Evolutionary conservation across 2,329 filamentous ascomycete genomes (phyloP).

Genomic region (Fusarium pseudocircinatum): DNA sequence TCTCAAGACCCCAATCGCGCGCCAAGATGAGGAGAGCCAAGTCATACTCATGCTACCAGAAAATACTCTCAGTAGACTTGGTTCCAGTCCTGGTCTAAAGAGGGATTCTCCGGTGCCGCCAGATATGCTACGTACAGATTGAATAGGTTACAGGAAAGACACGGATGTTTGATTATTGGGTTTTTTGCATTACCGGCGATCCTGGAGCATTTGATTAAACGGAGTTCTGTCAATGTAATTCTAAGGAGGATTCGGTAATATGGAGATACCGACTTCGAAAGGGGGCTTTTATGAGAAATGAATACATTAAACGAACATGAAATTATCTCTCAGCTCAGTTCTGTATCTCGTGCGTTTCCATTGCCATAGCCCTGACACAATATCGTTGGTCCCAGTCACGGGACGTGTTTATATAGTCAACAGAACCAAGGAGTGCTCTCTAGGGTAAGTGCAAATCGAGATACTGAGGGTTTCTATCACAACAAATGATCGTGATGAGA

Average conservation of each 20-base stretch:
- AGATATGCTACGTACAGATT: conserved; percentile 17
- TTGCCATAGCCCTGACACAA: neutral
- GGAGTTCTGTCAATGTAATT: conserved; percentile 4
- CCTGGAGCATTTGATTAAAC: conserved; percentile 3
- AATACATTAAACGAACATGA: neutral
- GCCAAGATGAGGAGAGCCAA: conserved; percentile 8
- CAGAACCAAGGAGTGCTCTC: too few species aligned
- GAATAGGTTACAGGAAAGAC: neutral
- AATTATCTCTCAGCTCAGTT: neutral
- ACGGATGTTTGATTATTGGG: neutral
- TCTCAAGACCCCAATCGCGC: conserved; percentile 52
- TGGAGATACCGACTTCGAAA: conserved; percentile 24
- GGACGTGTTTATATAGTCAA: neutral
- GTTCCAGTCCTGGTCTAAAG: conserved; percentile 53
- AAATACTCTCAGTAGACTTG: conserved; percentile 48
- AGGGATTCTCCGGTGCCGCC: conserved; percentile 36
- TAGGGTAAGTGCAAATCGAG: neutral
- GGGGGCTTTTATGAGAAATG: conserved; percentile 32
- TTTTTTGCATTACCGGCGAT: conserved; percentile 21
- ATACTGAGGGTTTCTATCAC: neutral
- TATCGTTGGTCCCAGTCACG: neutral
- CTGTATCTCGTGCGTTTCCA: neutral
- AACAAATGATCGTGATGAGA: neutral
- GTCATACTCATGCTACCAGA: conserved; percentile 29
- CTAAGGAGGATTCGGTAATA: neutral